A percentile compares a stretch with the other conserved stretches of the same genome.
Evolutionary conservation across 176 grass and related monocot species (phyloP).

Genomic region (Carex scoparia): DNA sequence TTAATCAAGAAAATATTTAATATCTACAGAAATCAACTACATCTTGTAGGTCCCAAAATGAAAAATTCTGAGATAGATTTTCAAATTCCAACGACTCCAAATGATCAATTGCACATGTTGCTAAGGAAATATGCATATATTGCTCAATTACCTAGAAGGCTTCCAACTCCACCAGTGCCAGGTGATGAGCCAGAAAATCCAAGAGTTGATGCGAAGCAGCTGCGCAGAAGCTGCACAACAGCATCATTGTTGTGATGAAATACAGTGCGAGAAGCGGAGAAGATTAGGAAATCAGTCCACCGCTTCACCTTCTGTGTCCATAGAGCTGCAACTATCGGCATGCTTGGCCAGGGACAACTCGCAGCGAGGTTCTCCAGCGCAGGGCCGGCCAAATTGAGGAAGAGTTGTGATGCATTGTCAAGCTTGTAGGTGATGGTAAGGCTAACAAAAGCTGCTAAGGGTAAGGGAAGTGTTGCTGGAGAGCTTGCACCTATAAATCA

Average conservation of each 20-base stretch:
- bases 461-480: constrained; percentile 73
- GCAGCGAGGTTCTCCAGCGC: constrained; percentile 90
- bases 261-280: constrained; percentile 89
- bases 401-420: constrained; percentile 88
- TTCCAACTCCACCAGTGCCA: constrained; percentile 60
- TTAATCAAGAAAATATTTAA: neutral
- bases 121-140: neutral
- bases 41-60: neutral
- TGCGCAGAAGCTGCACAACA: constrained; percentile 78
- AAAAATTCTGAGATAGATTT: neutral
- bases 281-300: constrained; percentile 84
- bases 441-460: constrained; percentile 89
- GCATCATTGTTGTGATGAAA: constrained; percentile 93
- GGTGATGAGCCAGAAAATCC: constrained; percentile 54
- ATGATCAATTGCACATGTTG: neutral
- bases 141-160: constrained; percentile 46
- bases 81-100: neutral
- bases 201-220: constrained; percentile 66
- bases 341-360: constrained; percentile 98
- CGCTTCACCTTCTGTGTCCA: constrained; percentile 98
- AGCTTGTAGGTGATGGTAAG: constrained; percentile 98
- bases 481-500: constrained; percentile 68
- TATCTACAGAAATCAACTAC: neutral
- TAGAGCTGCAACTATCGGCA: constrained; percentile 86
- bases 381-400: constrained; percentile 93